These are phyloP conservation scores for Kwoniella shivajii DNA, from an alignment of 1,284 basidiomycete genomes.

Conservation along the genomic window DNA sequence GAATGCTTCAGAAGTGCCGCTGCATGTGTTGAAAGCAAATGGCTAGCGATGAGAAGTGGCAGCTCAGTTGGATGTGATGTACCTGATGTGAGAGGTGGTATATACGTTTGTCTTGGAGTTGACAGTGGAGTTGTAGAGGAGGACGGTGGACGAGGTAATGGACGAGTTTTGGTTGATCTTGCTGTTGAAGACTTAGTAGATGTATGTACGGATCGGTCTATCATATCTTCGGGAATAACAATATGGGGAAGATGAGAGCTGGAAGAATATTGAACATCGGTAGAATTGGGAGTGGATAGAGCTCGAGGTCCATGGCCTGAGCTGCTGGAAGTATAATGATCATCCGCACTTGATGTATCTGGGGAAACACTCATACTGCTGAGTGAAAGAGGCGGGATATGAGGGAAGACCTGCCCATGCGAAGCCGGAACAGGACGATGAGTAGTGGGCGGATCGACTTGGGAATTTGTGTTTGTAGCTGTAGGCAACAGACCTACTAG, in stretches of 20 bases:
- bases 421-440: too few species aligned
- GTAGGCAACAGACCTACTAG: too few species aligned
- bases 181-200: constrained; percentile 4
- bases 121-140: constrained; percentile 2
- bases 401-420: too few species aligned
- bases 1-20: constrained; percentile 32
- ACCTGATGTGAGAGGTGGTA: constrained; percentile 13
- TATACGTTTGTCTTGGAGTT: constrained; percentile 8
- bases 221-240: not conserved
- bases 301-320: not conserved
- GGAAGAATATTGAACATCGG: not conserved
- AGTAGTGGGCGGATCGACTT: too few species aligned
- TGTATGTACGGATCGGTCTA: constrained; percentile 5
- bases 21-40: constrained; percentile 41
- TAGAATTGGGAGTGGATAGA: not conserved
- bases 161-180: constrained; percentile 2
- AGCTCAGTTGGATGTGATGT: constrained; percentile 9
- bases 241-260: not conserved
- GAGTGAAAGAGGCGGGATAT: too few species aligned
- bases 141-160: constrained; percentile 19
- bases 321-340: not conserved
- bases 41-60: constrained; percentile 33
- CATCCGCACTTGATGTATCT: not conserved
- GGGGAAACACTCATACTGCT: not conserved
- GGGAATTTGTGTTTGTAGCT: too few species aligned